Conservation (phyloP, 352 stramenopile genomes). For the Phytophthora pseudosyringae region DNA sequence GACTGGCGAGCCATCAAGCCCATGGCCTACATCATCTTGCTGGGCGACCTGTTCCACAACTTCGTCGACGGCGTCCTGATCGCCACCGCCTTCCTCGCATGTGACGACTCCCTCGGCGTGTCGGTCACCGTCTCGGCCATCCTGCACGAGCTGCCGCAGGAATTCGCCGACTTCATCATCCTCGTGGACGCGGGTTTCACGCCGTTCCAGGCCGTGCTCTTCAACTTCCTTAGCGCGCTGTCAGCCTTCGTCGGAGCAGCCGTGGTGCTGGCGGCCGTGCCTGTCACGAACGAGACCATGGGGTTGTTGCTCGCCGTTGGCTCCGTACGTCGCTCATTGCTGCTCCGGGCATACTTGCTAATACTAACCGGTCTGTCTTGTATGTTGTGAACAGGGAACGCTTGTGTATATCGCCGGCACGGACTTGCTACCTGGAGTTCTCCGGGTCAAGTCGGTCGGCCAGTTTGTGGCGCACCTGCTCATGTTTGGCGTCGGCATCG, state of each 20-base stretch:
- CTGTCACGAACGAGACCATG: constrained; percentile 66
- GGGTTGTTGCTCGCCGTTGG: constrained; percentile 79
- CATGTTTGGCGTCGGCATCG: constrained; percentile 68
- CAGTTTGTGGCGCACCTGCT: constrained; percentile 46
- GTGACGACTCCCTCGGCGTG: constrained; percentile 48
- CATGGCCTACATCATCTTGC: constrained; percentile 72
- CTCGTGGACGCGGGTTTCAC: constrained; percentile 77
- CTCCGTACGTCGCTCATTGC: constrained; percentile 53
- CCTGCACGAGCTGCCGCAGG: constrained; percentile 88
- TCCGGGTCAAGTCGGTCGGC: constrained; percentile 50
- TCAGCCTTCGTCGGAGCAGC: constrained; percentile 76
- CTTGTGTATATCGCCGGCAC: constrained; percentile 74
- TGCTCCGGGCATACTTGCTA: no score
- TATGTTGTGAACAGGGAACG: constrained; percentile 42
- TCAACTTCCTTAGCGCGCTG: constrained; percentile 87
- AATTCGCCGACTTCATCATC: constrained; percentile 89
- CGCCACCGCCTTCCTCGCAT: constrained; percentile 59
- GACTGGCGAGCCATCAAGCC: constrained; percentile 52
- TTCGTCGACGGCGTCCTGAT: constrained; percentile 89
- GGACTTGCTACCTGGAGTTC: constrained; percentile 66
- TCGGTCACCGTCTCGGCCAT: constrained; percentile 76
- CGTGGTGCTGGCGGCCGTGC: constrained; percentile 61
- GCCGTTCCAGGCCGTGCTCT: constrained; percentile 59
- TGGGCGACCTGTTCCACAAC: constrained; percentile 91
- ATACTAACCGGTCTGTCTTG: constrained; percentile 1